Percentiles rank a stretch among this genome's conserved stretches.
Conservation (phyloP, 495 filamentous ascomycete genomes). For the Penicillium ochrochloron region DNA sequence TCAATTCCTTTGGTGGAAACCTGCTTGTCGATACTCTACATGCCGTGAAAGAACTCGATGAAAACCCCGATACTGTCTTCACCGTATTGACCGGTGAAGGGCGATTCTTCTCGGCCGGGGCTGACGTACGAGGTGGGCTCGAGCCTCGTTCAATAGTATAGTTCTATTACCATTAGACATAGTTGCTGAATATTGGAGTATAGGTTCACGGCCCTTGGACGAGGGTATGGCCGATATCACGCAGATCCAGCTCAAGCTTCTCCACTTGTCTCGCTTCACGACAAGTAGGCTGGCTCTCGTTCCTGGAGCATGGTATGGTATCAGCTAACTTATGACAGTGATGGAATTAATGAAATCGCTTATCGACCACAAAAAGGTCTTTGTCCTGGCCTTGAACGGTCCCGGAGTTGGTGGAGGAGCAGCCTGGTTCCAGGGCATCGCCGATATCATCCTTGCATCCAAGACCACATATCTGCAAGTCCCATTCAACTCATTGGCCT, state of each 20-base stretch:
- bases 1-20: slow-evolving; percentile 24
- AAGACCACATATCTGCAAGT: slow-evolving; percentile 27
- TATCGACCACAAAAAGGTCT: slow-evolving; percentile 24
- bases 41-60: slow-evolving; percentile 27
- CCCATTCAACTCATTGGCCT: slow-evolving; percentile 27
- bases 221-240: background rate
- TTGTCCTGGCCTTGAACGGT: slow-evolving; percentile 29
- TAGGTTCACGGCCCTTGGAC: slow-evolving; percentile 2
- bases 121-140: slow-evolving; percentile 19
- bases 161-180: background rate
- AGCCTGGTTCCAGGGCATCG: slow-evolving; percentile 32
- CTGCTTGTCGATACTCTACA: slow-evolving; percentile 23
- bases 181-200: background rate
- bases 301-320: background rate
- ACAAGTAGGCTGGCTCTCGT: background rate
- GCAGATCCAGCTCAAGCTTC: slow-evolving; percentile 1
- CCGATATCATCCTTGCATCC: slow-evolving; percentile 26
- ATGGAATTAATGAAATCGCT: slow-evolving; percentile 3
- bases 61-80: slow-evolving; percentile 24
- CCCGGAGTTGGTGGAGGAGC: slow-evolving; percentile 29
- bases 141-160: background rate
- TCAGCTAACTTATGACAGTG: background rate
- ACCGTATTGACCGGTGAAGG: slow-evolving; percentile 32
- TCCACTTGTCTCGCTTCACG: background rate
- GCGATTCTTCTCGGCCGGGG: slow-evolving; percentile 31